Conservation (phyloP, 129 eudicot species). For the Flaveria sonorensis region DNA sequence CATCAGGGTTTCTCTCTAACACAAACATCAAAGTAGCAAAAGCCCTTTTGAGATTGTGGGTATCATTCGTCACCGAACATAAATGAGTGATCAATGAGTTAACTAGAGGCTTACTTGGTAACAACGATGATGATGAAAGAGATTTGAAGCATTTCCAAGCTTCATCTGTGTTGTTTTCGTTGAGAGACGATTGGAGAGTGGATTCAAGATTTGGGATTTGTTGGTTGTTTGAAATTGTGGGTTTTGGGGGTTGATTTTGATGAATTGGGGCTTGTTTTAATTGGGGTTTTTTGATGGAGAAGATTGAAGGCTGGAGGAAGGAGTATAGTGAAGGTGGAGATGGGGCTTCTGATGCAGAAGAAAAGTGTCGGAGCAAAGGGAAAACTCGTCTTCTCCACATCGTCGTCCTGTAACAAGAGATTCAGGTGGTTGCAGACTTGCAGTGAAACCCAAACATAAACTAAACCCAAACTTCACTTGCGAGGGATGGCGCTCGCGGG, state of each 20-base stretch:
- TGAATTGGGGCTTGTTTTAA: constrained; percentile 28
- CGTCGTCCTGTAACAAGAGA: constrained; percentile 4
- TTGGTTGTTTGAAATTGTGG: constrained; percentile 35
- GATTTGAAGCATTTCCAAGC: constrained; percentile 96
- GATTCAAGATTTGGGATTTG: constrained; percentile 57
- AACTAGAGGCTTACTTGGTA: constrained; percentile 72
- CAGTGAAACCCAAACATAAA: not conserved
- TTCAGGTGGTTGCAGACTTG: not conserved
- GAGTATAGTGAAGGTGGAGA: constrained; percentile 76
- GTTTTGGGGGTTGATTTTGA: constrained; percentile 38
- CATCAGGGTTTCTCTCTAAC: constrained; percentile 60
- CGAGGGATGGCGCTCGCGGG: no score
- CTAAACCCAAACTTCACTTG: no score
- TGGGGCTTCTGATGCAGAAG: constrained; percentile 62
- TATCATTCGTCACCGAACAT: constrained; percentile 44
- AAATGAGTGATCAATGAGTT: constrained; percentile 68
- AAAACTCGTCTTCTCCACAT: constrained; percentile 73
- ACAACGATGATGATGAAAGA: constrained; percentile 47
- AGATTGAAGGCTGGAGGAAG: constrained; percentile 79
- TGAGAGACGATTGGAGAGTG: constrained; percentile 54
- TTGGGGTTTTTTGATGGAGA: constrained; percentile 46
- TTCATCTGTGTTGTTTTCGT: constrained; percentile 59
- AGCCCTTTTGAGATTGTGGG: constrained; percentile 82
- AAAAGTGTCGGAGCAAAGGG: constrained; percentile 38
- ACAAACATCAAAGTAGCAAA: constrained; percentile 68